These are phyloP conservation scores for Moniliella sp. DNA, from an alignment of 1,284 basidiomycete genomes.

Conservation along the genomic window DNA sequence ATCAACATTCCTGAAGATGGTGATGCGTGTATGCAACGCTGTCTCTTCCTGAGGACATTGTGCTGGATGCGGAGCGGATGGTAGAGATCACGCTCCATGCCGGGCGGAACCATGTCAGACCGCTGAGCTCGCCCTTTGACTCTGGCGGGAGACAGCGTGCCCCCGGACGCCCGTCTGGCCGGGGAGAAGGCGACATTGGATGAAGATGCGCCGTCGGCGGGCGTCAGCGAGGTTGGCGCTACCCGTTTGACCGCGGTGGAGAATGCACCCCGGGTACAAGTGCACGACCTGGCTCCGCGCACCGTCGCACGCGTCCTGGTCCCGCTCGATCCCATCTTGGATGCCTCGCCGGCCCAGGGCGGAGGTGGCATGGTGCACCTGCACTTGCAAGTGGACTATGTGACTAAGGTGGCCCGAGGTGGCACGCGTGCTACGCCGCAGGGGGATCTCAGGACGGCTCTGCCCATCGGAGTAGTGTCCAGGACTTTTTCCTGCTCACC, in stretches of 20 bases:
- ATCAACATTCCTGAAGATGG: slow-evolving; percentile 19
- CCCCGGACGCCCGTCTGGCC: not conserved
- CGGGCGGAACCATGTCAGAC: slow-evolving; percentile 10
- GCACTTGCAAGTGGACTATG: slow-evolving; percentile 6
- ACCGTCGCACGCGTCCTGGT: slow-evolving; percentile 3
- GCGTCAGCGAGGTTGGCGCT: not conserved
- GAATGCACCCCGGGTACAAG: not conserved
- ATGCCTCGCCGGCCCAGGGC: slow-evolving; percentile 4
- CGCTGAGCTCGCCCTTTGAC: slow-evolving; percentile 5
- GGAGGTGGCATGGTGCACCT: slow-evolving; percentile 6
- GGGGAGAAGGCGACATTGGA: too few species aligned
- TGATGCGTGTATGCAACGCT: slow-evolving; percentile 7
- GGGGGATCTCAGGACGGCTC: slow-evolving; percentile 5
- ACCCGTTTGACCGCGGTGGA: not conserved
- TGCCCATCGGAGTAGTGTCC: slow-evolving; percentile 30
- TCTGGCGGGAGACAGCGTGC: not conserved
- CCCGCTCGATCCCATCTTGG: slow-evolving; percentile 7
- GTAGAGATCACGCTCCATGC: slow-evolving; percentile 9
- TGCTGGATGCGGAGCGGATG: slow-evolving; percentile 10
- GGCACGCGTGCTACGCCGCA: slow-evolving; percentile 1
- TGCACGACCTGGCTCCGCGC: slow-evolving; percentile 1
- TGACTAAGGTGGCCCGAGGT: slow-evolving; percentile 3
- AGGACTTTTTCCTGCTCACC: slow-evolving; percentile 24
- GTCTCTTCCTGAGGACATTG: slow-evolving; percentile 8
- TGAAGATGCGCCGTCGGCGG: slow-evolving; percentile 1